Evolutionary conservation across 768 basidiomycete species (phyloP).

Genomic region (Amanita pallidorosea): DNA sequence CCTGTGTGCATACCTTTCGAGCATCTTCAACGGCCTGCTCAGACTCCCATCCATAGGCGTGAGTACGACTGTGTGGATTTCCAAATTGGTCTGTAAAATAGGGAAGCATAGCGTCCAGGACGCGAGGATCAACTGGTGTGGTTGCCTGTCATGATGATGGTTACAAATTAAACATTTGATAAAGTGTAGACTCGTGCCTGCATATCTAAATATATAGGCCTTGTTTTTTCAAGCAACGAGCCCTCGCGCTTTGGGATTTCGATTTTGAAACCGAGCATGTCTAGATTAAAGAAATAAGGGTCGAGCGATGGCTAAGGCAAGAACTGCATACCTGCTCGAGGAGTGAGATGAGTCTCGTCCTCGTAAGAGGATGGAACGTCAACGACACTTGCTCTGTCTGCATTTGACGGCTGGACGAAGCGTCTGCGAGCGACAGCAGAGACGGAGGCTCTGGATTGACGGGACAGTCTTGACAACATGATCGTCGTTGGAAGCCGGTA

Average conservation of each 20-base stretch:
- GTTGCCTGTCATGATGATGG: slow-evolving; percentile 55
- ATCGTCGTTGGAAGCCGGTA: slow-evolving; percentile 8
- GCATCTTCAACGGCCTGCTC: slow-evolving; percentile 91
- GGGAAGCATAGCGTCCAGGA: slow-evolving; percentile 94
- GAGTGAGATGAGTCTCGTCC: slow-evolving; percentile 59
- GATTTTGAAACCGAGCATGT: slow-evolving; percentile 86
- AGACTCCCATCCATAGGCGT: slow-evolving; percentile 99
- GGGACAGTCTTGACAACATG: slow-evolving; percentile 53
- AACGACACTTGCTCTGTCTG: slow-evolving; percentile 75
- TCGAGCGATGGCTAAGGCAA: background rate
- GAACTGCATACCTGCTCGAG: slow-evolving; percentile 45
- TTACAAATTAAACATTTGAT: slow-evolving; percentile 4
- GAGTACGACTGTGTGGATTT: slow-evolving; percentile 96
- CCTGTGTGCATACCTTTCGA: slow-evolving; percentile 47
- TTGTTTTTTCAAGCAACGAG: slow-evolving; percentile 44
- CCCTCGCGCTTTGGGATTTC: slow-evolving; percentile 52
- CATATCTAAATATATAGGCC: slow-evolving; percentile 97
- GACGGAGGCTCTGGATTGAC: slow-evolving; percentile 21
- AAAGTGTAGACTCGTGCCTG: slow-evolving; percentile 43
- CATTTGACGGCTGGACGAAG: slow-evolving; percentile 74
- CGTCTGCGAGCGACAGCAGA: slow-evolving; percentile 30
- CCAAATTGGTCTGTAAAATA: slow-evolving; percentile 93
- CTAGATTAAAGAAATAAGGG: slow-evolving; percentile 23
- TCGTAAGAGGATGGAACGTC: slow-evolving; percentile 69
- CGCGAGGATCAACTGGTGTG: slow-evolving; percentile 94